Evolutionary conservation across 2,329 filamentous ascomycete genomes (phyloP).

Genomic region (Ophiostoma tasmaniense): DNA sequence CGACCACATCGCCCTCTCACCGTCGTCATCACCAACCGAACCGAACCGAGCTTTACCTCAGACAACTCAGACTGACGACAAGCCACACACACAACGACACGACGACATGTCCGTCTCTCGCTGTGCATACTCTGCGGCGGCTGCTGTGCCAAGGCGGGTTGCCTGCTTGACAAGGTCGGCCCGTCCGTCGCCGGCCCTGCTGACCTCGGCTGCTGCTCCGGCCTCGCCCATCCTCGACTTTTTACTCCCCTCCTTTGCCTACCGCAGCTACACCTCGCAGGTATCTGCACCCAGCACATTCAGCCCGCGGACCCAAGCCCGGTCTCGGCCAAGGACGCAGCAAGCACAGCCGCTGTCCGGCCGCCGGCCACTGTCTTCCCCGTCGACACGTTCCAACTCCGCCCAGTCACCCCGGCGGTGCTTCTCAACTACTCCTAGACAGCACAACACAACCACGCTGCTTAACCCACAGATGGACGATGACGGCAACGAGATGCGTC

Average conservation of each 20-base stretch:
- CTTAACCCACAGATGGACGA: conserved; percentile 72
- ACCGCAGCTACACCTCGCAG: background rate
- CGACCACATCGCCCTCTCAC: background rate
- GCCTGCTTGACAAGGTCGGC: background rate
- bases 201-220: conserved; percentile 15
- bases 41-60: background rate
- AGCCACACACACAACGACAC: background rate
- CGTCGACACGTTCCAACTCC: background rate
- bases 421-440: conserved; percentile 33
- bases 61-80: background rate
- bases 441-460: conserved; percentile 40
- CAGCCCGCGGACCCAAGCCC: background rate
- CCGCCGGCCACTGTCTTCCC: background rate
- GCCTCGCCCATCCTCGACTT: conserved; percentile 32
- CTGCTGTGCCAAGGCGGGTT: background rate
- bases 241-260: conserved; percentile 29
- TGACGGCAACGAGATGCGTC: conserved; percentile 71
- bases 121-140: conserved; percentile 2
- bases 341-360: background rate
- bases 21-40: background rate
- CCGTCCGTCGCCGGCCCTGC: background rate
- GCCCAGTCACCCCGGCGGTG: background rate
- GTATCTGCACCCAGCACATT: background rate
- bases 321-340: background rate
- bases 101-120: background rate